Evolutionary conservation across 2,329 filamentous ascomycete species (phyloP), one percentile per base, ranked within the genome.

Genomic region (Escovopsis sp.): DNA sequence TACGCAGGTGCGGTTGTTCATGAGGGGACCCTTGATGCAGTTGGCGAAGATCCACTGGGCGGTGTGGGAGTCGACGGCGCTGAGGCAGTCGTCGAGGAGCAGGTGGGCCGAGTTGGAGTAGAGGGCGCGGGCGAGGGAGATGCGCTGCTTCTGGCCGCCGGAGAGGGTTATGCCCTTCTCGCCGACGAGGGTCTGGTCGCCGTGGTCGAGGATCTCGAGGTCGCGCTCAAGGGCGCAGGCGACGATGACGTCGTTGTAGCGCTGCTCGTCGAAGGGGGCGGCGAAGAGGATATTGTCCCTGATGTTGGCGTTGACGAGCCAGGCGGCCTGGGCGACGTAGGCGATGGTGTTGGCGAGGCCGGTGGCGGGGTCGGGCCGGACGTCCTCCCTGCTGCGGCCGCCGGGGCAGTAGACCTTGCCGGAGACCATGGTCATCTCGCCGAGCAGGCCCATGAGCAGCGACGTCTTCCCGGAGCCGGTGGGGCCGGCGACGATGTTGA

Each of bases 1-100:
- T 42, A 98, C 85, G 60, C 91, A 96, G 26, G 91, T 96, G 36
- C 91, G 79, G 55, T 80, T 72, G 45, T 73, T 67, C 91, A 98
- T 96, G 41, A 98, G 65, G 6, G 85, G 84, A 2, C 91, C 91
- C 52, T 80, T 80, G 49, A 98, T 80, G 46, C 88, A 94, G 61
- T 94, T 83, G 57, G 82, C 83, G 64, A 96, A 96, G 51, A 98
- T 96, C 81, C 93, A 95, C 60, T 95, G 93, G 2, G 88, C 88
- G 0, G 91, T 96, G 54, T 98, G 91, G 4, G 91, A 93, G 60
- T 98, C 91, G 32, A 98, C 91, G 26, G 91, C 91, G 56, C 88
- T 95, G 36, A 98, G 72, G 49, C 93, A 94, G 60, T 98, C 91
- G 55, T 98, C 91, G 40, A 98, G 72, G 10, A 98, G 73, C 12